Percentiles rank a stretch among this genome's conserved stretches.
These are phyloP conservation scores for Endotrypanum monterogeii DNA, from an alignment of 208 protist genomes.

Conservation along the genomic window DNA sequence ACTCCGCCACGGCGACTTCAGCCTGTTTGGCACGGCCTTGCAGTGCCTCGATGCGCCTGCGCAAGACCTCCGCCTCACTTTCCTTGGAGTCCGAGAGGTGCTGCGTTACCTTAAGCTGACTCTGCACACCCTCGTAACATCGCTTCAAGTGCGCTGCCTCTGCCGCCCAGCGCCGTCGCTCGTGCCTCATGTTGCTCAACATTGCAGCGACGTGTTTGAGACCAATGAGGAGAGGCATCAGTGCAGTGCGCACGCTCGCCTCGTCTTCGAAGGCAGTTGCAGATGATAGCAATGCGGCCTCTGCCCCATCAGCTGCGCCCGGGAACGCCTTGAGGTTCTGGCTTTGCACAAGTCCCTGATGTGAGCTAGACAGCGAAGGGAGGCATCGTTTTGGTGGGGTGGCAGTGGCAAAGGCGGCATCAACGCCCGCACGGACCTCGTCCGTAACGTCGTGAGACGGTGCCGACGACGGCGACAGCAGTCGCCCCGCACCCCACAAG, in stretches of 20 bases:
- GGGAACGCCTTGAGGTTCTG: background rate
- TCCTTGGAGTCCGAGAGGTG: constrained; percentile 2
- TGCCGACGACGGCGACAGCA: background rate
- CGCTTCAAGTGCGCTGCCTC: constrained; percentile 2
- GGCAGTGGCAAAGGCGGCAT: background rate
- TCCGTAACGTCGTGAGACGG: background rate
- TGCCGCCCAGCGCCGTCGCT: constrained; percentile 7
- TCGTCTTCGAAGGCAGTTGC: constrained; percentile 7
- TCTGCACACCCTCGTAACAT: constrained; percentile 4
- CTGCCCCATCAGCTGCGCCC: background rate
- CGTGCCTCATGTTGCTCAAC: constrained; percentile 15
- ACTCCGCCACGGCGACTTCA: constrained; percentile 16
- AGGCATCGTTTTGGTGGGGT: constrained; percentile 4
- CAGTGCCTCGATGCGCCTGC: constrained; percentile 11
- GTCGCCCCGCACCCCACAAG: background rate
- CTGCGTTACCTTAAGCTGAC: constrained; percentile 11
- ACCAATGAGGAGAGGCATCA: constrained; percentile 18
- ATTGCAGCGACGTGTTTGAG: constrained; percentile 27
- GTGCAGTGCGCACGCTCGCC: constrained; percentile 12
- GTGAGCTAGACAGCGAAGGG: background rate
- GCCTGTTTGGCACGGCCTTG: constrained; percentile 14
- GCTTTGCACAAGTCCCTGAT: constrained; percentile 7
- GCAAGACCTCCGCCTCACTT: constrained; percentile 3
- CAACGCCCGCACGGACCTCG: background rate
- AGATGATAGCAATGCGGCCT: background rate